These are phyloP conservation scores for Pythium folliculosum DNA, from an alignment of 352 stramenopile genomes.

Conservation along the genomic window DNA sequence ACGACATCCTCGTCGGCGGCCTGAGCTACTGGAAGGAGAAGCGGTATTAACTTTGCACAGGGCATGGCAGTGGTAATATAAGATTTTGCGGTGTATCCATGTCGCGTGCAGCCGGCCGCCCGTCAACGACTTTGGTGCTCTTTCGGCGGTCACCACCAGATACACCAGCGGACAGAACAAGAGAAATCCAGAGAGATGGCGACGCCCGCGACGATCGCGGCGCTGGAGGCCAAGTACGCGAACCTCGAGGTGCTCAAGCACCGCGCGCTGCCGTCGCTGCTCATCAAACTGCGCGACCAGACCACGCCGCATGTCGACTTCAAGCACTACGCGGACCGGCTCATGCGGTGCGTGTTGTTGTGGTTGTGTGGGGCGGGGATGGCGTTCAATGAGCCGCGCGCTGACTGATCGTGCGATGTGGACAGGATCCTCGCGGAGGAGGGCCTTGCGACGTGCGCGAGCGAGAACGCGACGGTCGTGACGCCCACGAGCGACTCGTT, in stretches of 20 bases:
- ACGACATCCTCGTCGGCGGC: constrained; percentile 76
- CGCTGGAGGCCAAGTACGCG: constrained; percentile 62
- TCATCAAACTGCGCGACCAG: constrained; percentile 76
- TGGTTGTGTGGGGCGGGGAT: not conserved
- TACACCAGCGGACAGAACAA: too few relatives aligned
- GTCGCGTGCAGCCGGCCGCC: constrained; percentile 2
- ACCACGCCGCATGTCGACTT: constrained; percentile 70
- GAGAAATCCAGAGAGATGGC: constrained; percentile 35
- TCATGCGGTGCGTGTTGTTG: constrained; percentile 56
- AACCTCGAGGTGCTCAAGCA: constrained; percentile 71
- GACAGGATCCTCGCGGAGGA: constrained; percentile 72
- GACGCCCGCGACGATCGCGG: constrained; percentile 38
- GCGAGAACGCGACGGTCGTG: constrained; percentile 49
- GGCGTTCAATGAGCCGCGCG: not conserved
- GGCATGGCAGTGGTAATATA: constrained; percentile 19
- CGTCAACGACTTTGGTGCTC: not conserved
- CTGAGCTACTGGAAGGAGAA: constrained; percentile 77
- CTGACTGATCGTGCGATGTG: constrained; percentile 1
- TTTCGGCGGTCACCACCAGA: not conserved
- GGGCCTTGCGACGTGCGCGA: constrained; percentile 65
- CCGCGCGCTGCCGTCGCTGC: constrained; percentile 58
- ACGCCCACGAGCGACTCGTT: constrained; percentile 74
- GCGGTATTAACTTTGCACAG: constrained; percentile 56
- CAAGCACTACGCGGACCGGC: constrained; percentile 77
- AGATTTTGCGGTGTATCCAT: constrained; percentile 28